These are phyloP conservation scores for Solanum sitiens DNA, from an alignment of 257 asterid species.

Conservation along the genomic window DNA sequence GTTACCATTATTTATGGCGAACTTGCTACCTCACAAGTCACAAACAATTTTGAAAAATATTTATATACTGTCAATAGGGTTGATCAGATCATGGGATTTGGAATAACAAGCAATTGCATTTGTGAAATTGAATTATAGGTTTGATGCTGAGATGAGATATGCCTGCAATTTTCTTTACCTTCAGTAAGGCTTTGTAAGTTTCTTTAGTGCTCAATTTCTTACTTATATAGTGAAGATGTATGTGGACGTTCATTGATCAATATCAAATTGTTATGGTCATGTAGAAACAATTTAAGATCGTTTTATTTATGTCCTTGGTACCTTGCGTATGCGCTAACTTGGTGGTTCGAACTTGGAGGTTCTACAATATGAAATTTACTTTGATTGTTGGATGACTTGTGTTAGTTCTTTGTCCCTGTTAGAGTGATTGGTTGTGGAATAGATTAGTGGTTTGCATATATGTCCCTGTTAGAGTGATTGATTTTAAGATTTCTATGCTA, in stretches of 20 bases:
- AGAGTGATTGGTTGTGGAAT: background rate
- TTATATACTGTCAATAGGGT: too few species aligned
- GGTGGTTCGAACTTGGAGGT: background rate
- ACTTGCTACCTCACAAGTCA: too few species aligned
- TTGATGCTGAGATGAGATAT: background rate
- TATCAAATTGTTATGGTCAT: background rate
- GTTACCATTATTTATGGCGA: too few species aligned
- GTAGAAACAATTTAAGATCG: background rate
- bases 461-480: background rate
- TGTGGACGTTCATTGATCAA: background rate
- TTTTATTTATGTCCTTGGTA: background rate
- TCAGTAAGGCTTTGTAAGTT: background rate
- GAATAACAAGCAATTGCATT: background rate
- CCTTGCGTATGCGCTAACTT: background rate
- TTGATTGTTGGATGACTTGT: background rate
- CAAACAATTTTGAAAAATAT: too few species aligned
- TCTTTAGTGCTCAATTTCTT: background rate
- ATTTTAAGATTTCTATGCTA: background rate
- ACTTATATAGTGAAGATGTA: background rate
- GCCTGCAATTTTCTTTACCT: background rate
- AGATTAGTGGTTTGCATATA: too few species aligned
- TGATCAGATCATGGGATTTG: background rate
- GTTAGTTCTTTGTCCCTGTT: background rate
- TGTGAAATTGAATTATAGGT: background rate
- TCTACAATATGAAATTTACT: too few species aligned